Conservation (phyloP, 164 flowering plant species). For the Vitis vinifera region DNA sequence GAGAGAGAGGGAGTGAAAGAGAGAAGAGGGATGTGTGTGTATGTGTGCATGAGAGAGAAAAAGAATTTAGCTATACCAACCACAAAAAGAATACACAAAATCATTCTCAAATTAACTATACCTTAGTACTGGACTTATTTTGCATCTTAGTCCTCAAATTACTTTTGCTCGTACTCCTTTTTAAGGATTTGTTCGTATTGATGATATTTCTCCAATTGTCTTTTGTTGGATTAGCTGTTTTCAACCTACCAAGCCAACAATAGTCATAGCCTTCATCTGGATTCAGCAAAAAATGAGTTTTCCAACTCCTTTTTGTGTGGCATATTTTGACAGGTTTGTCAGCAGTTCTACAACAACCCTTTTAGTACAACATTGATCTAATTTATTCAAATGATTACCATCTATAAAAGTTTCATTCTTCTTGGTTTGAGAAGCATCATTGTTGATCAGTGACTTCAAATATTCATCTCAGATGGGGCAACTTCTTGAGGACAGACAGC, state of each 20-base stretch:
- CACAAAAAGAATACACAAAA: slow-evolving; percentile 5
- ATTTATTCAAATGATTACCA: slow-evolving; percentile 14
- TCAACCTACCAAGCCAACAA: slow-evolving; percentile 17
- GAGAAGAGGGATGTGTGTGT: not conserved
- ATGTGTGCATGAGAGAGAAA: too few relatives aligned
- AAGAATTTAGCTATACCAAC: too few relatives aligned
- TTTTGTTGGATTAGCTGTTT: not conserved
- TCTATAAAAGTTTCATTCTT: slow-evolving; percentile 12
- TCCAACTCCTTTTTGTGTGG: slow-evolving; percentile 31
- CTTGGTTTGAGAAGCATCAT: slow-evolving; percentile 20
- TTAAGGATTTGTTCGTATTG: too few relatives aligned
- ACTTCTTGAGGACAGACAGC: slow-evolving; percentile 20
- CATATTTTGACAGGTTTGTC: not conserved
- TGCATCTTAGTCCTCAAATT: too few relatives aligned
- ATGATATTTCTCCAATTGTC: too few relatives aligned
- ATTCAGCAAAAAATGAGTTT: slow-evolving; percentile 30
- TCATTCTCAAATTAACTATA: too few relatives aligned
- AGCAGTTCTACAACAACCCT: slow-evolving; percentile 9
- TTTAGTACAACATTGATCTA: slow-evolving; percentile 5
- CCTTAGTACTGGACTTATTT: too few relatives aligned
- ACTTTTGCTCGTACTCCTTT: too few relatives aligned
- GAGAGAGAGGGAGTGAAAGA: too few relatives aligned
- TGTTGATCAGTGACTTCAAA: slow-evolving; percentile 21
- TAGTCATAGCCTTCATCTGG: slow-evolving; percentile 42
- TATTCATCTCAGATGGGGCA: slow-evolving; percentile 22